Evolutionary conservation across 345 rosid genomes (phyloP), one percentile per base, ranked within the genome.

Genomic region (Trapa incisa): DNA sequence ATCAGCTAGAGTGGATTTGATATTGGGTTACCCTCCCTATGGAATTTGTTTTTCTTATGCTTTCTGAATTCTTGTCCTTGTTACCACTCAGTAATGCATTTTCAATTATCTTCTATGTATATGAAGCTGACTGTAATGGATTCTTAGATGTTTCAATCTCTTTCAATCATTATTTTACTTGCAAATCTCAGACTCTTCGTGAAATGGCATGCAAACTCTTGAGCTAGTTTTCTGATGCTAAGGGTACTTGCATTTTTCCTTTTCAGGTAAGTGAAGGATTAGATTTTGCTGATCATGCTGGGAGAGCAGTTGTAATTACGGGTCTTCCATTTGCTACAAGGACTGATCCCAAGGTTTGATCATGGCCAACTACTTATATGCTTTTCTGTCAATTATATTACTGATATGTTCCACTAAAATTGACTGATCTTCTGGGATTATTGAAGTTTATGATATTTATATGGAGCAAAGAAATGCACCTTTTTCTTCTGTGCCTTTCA

Each of bases 181-280:
- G 1, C 22, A 57, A 22, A 22, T 57, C 61, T 57, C 36, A 13
- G 8, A 9, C 22, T 17, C 22, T 29, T 58, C 35, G 63, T 10
- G 13, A 63, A 63, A 37, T 63, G 47, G 0, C 45, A 37, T 37
- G 13, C 2, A 13, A 37, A 47, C 4, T 3, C 47, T 52, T n/a
- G 47, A 37, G 16, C 6, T 16, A 4, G 37, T 50, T 33, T 37
- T 42, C 15, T n/a, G 12, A 38, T 32, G 9, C 3, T 67, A 48
- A 33, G 22, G 39, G 29, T 61, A 33, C 14, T 32, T 8, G 16
- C 37, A 45, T 71, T 74, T 73, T 74, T 53, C 75, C 83, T 77
- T 74, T 61, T 76, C 85, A 94, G 99, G 99, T 94, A 64, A 94
- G 99, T 70, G 99, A 94, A 86, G 99, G 99, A 70, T 77, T 94